phyloP scores from a whole-genome alignment of 352 stramenopile genomes.

The Phytopythium ostracodes region DNA sequence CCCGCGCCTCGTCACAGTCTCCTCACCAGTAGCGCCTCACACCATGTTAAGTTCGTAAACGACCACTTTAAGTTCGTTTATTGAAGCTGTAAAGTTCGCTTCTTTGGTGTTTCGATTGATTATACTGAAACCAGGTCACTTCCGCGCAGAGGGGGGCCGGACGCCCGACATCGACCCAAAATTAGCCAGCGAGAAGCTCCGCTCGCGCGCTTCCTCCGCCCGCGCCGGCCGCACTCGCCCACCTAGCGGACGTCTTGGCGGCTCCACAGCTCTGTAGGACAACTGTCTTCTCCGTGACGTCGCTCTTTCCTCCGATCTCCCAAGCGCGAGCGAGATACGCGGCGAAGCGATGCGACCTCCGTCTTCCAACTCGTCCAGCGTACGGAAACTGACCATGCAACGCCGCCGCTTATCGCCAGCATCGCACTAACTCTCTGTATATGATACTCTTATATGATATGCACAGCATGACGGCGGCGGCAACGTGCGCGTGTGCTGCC shows the following conservation, averaged over 20 bases:
- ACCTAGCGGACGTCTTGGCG: background rate
- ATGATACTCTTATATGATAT: background rate
- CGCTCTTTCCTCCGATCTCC: background rate
- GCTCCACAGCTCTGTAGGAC: background rate
- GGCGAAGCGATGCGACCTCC: background rate
- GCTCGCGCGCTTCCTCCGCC: background rate
- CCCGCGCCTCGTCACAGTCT: constrained; percentile 52
- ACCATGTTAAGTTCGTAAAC: background rate
- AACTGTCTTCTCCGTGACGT: background rate
- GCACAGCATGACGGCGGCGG: constrained; percentile 14
- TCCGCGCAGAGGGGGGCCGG: background rate
- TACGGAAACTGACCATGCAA: background rate
- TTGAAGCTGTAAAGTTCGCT: constrained; percentile 5
- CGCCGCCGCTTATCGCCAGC: background rate
- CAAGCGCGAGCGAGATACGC: background rate
- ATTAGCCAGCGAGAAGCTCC: background rate
- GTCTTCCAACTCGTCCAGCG: constrained; percentile 1
- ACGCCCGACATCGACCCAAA: background rate
- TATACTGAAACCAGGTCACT: background rate
- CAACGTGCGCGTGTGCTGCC: constrained; percentile 82
- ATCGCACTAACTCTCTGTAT: background rate
- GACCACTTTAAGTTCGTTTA: background rate
- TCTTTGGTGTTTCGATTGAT: background rate
- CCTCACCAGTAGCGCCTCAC: background rate
- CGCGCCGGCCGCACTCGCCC: background rate